These are phyloP conservation scores for Eustoma russellianum DNA, from an alignment of 257 asterid species.

Conservation along the genomic window DNA sequence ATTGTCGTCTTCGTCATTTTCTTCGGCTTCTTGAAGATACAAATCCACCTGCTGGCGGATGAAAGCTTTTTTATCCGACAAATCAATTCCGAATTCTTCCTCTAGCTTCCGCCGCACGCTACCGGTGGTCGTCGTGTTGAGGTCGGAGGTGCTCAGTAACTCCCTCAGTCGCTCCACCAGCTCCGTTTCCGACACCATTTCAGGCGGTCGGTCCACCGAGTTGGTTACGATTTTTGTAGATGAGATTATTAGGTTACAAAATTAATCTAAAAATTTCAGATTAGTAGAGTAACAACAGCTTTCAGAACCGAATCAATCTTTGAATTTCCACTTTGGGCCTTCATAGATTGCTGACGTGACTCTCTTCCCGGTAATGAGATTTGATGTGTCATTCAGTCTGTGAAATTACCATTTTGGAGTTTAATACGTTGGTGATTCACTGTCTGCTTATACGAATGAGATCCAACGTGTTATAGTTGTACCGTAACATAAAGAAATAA, in stretches of 20 bases:
- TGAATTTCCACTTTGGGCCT: too few species aligned
- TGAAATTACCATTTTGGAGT: too few species aligned
- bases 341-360: too few species aligned
- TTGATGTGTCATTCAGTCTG: too few species aligned
- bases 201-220: constrained; percentile 12
- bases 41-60: constrained; percentile 69
- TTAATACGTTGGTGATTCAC: too few species aligned
- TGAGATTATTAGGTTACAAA: neutral
- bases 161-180: constrained; percentile 58
- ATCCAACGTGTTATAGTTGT: too few species aligned
- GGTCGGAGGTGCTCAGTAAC: constrained; percentile 73
- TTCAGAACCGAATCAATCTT: too few species aligned
- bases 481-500: too few species aligned
- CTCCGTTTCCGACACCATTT: constrained; percentile 74
- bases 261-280: too few species aligned
- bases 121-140: constrained; percentile 57
- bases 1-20: constrained; percentile 21
- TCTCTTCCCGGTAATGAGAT: too few species aligned
- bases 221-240: neutral
- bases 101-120: constrained; percentile 75
- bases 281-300: too few species aligned
- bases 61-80: constrained; percentile 60
- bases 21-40: constrained; percentile 43
- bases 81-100: constrained; percentile 75
- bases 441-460: too few species aligned